Evolutionary conservation across 352 stramenopile species (phyloP).

Genomic region (Pythium dissotocum): DNA sequence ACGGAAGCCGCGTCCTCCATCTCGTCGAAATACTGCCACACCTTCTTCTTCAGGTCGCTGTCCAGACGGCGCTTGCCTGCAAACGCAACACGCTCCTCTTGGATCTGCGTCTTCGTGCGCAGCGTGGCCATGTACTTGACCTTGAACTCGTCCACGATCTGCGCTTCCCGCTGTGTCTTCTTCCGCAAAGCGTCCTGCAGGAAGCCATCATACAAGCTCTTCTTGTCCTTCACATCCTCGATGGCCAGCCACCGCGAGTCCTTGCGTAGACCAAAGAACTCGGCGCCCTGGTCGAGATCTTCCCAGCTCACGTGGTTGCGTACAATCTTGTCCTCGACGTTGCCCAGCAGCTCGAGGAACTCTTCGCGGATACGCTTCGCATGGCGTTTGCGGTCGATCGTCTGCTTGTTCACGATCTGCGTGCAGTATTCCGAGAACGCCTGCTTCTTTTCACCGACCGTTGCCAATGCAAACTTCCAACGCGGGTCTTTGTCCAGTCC

Average conservation of each 20-base stretch:
- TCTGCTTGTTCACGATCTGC: conserved; percentile 65
- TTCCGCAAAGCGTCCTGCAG: conserved; percentile 64
- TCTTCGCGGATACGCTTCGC: conserved; percentile 78
- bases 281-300: conserved; percentile 44
- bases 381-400: conserved; percentile 62
- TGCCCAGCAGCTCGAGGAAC: conserved; percentile 65
- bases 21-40: conserved; percentile 45
- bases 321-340: conserved; percentile 42
- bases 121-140: conserved; percentile 43
- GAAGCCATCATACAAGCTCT: conserved; percentile 71
- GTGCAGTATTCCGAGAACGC: conserved; percentile 83
- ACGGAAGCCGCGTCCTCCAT: conserved; percentile 24
- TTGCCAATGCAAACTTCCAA: conserved; percentile 67
- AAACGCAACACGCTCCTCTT: conserved; percentile 23
- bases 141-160: conserved; percentile 47
- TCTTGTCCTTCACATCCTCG: conserved; percentile 60
- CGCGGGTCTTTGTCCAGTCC: conserved; percentile 53
- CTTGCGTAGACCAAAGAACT: conserved; percentile 63
- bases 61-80: conserved; percentile 44
- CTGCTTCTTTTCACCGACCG: conserved; percentile 83
- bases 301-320: conserved; percentile 38
- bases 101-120: conserved; percentile 25
- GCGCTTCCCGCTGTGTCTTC: conserved; percentile 42
- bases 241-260: conserved; percentile 67
- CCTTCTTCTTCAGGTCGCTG: conserved; percentile 41